Base-by-base conservation (phyloP, 805 yeast genomes). In the Metschnikowia similis region DNA sequence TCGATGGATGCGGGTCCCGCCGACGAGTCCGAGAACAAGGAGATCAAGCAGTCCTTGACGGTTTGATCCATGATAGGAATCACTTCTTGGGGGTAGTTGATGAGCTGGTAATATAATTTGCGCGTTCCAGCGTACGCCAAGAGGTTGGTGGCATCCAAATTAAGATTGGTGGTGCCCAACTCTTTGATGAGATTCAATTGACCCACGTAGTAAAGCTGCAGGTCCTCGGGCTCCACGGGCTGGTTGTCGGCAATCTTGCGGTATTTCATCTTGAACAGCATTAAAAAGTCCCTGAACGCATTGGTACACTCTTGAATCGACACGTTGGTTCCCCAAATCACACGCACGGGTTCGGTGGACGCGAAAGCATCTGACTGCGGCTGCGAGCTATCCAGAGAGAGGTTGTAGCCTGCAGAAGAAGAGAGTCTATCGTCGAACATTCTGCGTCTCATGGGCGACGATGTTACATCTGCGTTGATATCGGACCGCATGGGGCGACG, bases 251-350 rank as follows among this genome's bases (percentile, higher is more conserved):
- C 64, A 6, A 64, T 62, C 58, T 80, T 81, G 52, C 97, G 78
- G 67, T 87, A 83, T 61, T 84, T 86, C 69, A 79, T 71, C 64
- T 89, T 87, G 75, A 90, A 94, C 27, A 85, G 81, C 84, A 87
- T 84, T 59, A 94, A 71, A 57, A 94, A 94, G 55, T 84, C 84
- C 56, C 95, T 77, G 71, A 94, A 92, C 45, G 80, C 77, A 57
- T 82, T 85, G 35, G 87, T 79, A 58, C 94, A 85, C 62, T 94
- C 97, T 62, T 83, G 88, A 62, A 94, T 91, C 43, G 95, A 86
- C 28, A 94, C 96, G 63, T 92, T 90, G 1, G 99, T 94, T 69
- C 99, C 99, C 99, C 99, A 94, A 62, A 94, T 92, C 48, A 94
- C 96, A 61, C 95, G 80, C 26, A 84, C 82, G 0, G 96, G 96